Base-by-base conservation (phyloP, 1,139 yeast genomes). In the Blastobotrys raffinosifermentans region DNA sequence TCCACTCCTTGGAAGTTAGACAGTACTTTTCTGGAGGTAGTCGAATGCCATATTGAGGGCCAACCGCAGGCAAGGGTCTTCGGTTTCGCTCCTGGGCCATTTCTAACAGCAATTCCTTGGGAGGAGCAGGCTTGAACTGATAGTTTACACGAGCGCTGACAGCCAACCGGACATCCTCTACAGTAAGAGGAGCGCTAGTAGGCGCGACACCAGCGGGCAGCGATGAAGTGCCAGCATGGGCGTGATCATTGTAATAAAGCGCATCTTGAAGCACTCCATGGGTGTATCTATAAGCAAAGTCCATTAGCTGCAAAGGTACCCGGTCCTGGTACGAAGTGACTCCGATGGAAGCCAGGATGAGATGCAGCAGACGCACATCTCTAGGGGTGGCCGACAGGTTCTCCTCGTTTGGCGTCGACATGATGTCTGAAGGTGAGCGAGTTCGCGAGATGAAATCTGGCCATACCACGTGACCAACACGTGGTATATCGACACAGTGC, bases 1-100 rank as follows among this genome's bases (percentile, higher is more conserved):
- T 79, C 80, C 87, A 80, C 49, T 84, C 91, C 47, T 74, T 73
- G 2, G 86, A 87, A 0, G 96, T 87, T 40, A 91, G 65, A 61
- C 97, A 91, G 64, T 87, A 89, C 72, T 89, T 91, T 66, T 91
- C 98, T 7, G 98, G 98, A 3, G 99, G 99, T 40, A 93, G 69
- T 46, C 96, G 75, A 39, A 91, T 71, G 16, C 98, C 98, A 81
- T 91, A 89, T 39, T 82, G 77, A 19, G 94, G 93, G 59, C 87
- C 80, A 20, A 91, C 91, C 6, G 93, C 86, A 4, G 99, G 99
- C 42, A 91, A 69, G 0, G 94, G 80, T 57, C 84, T 80, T 50
- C 86, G 79, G 59, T 91, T 91, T 49, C 96, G 70, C 57, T 93
- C 98, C 25, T 80, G 83, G 0, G 98, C 98, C 51, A 91, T 67